Percentiles rank a stretch among this genome's conserved stretches.
phyloP scores from a whole-genome alignment of 2,329 filamentous ascomycete species.

The Venturia effusa region DNA sequence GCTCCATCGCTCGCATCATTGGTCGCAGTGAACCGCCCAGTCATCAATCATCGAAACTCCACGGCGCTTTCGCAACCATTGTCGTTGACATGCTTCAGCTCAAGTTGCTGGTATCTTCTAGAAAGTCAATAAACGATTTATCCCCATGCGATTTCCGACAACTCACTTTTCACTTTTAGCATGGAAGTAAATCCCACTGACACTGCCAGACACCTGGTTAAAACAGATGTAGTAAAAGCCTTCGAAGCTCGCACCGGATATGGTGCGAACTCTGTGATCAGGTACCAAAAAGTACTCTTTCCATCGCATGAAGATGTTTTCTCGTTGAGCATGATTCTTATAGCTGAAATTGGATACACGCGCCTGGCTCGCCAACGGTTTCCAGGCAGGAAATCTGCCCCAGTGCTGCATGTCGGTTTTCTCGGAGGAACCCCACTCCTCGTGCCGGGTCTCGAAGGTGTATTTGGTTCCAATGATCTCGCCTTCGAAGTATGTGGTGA shows the following conservation, averaged over 20 bases:
- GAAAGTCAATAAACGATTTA: conserved; percentile 13
- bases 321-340: conserved; percentile 64
- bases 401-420: conserved; percentile 91
- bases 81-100: conserved; percentile 73
- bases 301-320: conserved; percentile 98
- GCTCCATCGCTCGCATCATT: not conserved
- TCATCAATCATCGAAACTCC: conserved; percentile 63
- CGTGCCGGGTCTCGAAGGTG: conserved; percentile 82
- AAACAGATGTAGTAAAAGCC: conserved; percentile 99
- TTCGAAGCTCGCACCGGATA: conserved; percentile 91
- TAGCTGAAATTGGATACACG: conserved; percentile 45
- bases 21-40: not conserved
- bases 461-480: conserved; percentile 96
- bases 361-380: conserved; percentile 57
- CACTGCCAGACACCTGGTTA: conserved; percentile 76
- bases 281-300: conserved; percentile 97
- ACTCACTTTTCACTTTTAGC: conserved; percentile 93
- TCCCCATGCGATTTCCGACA: conserved; percentile 12
- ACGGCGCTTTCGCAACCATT: conserved; percentile 73
- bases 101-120: conserved; percentile 77
- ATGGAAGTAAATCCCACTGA: conserved; percentile 96
- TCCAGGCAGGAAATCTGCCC: conserved; percentile 80
- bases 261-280: conserved; percentile 82
- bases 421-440: conserved; percentile 82
- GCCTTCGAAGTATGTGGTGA: conserved; percentile 96